A percentile compares a stretch with the other conserved stretches of the same genome.
Evolutionary conservation across 2,329 filamentous ascomycete species (phyloP).

Genomic region (Calcarisporium arbuscula): DNA sequence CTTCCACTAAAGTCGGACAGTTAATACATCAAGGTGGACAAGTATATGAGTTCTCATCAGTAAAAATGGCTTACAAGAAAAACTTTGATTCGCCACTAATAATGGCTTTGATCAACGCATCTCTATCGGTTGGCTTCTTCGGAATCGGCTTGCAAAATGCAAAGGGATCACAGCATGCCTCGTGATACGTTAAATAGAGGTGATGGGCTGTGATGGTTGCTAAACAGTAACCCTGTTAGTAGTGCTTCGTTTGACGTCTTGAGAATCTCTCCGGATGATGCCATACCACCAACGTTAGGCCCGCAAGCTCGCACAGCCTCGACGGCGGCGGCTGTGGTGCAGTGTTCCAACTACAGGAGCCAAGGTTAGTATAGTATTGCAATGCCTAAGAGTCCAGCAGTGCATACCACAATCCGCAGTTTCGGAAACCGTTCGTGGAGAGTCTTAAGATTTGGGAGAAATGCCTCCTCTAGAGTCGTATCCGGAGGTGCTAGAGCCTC

Average conservation of each 20-base stretch:
- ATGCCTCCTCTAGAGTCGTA: constrained; percentile 45
- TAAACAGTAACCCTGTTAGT: constrained; percentile 11
- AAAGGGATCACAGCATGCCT: constrained; percentile 51
- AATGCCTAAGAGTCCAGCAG: not conserved
- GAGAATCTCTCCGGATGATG: not conserved
- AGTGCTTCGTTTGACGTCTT: not conserved
- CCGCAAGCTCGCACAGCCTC: constrained; percentile 73
- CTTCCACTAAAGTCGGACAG: constrained; percentile 33
- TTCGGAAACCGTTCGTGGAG: constrained; percentile 71
- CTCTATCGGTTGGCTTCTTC: constrained; percentile 65
- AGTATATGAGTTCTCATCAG: not conserved
- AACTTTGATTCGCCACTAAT: constrained; percentile 57
- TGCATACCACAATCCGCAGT: constrained; percentile 50
- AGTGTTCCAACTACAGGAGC: constrained; percentile 61
- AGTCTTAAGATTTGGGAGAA: constrained; percentile 71
- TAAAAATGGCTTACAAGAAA: constrained; percentile 54
- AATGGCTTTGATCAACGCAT: constrained; percentile 62
- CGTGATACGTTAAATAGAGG: constrained; percentile 71
- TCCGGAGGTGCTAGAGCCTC: constrained; percentile 40
- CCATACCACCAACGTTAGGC: constrained; percentile 58
- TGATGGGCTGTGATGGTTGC: constrained; percentile 85
- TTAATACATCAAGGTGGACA: not conserved
- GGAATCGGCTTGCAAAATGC: constrained; percentile 73
- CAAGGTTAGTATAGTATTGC: not conserved
- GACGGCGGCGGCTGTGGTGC: constrained; percentile 76